These are phyloP conservation scores for Nannizzia gypsea DNA, from an alignment of 2,329 filamentous ascomycete genomes.

Conservation along the genomic window DNA sequence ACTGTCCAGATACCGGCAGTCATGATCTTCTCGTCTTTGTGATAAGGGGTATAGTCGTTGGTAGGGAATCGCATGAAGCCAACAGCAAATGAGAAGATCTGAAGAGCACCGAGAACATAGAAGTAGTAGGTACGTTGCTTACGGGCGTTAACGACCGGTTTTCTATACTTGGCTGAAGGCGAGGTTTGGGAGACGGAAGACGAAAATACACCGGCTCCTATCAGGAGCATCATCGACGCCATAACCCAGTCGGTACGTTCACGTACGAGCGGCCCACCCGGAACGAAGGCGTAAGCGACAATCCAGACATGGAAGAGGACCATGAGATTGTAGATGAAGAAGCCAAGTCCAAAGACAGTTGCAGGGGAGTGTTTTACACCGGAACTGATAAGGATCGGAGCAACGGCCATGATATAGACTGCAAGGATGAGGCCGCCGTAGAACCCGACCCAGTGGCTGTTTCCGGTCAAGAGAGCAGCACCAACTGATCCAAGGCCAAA, in stretches of 20 bases:
- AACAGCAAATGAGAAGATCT: constrained; percentile 65
- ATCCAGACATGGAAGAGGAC: constrained; percentile 98
- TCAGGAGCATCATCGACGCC: constrained; percentile 68
- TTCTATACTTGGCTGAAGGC: constrained; percentile 25
- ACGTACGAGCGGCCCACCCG: constrained; percentile 79
- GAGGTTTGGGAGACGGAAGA: constrained; percentile 41
- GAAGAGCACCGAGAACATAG: constrained; percentile 61
- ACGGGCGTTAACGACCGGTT: constrained; percentile 29
- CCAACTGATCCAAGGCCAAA: constrained; percentile 69
- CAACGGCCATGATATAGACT: constrained; percentile 68
- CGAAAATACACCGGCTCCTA: constrained; percentile 76
- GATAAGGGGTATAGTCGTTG: constrained; percentile 84
- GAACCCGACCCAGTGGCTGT: constrained; percentile 77
- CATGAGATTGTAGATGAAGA: constrained; percentile 83
- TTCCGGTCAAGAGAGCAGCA: constrained; percentile 64
- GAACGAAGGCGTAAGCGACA: constrained; percentile 95
- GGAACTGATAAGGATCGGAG: constrained; percentile 61
- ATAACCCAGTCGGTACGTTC: constrained; percentile 96
- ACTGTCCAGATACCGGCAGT: constrained; percentile 98
- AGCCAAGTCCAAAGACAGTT: constrained; percentile 73
- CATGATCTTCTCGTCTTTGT: constrained; percentile 72
- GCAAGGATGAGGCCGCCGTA: constrained; percentile 67
- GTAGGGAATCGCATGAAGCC: constrained; percentile 86
- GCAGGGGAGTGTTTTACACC: constrained; percentile 67
- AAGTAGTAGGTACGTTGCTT: constrained; percentile 55